A percentile compares a stretch with the other conserved stretches of the same genome.
These are phyloP conservation scores for Candida coquimbonensis DNA, from an alignment of 805 yeast genomes.

Conservation along the genomic window DNA sequence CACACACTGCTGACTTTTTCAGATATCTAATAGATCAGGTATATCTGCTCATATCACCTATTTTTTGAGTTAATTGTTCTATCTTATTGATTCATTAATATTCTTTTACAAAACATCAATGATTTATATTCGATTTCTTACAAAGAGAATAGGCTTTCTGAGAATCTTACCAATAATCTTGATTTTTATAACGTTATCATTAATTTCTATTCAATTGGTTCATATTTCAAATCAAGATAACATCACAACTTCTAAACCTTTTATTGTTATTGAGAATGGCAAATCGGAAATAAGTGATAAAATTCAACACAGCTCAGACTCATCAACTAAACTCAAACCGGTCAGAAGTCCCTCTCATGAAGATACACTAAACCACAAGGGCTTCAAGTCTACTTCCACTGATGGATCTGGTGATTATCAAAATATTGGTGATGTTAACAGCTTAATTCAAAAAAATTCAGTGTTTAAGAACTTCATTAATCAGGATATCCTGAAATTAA, in stretches of 20 bases:
- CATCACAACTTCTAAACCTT: background rate
- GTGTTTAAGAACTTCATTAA: conserved; percentile 16
- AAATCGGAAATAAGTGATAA: background rate
- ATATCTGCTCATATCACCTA: no score
- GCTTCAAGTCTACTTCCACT: no score
- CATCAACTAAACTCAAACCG: background rate
- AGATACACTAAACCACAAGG: no score
- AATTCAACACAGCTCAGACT: background rate
- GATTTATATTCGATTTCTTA: background rate
- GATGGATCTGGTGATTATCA: no score
- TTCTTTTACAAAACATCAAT: background rate
- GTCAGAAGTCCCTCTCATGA: no score
- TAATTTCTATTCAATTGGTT: background rate
- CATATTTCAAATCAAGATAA: background rate
- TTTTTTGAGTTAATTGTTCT: no score
- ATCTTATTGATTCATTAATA: no score
- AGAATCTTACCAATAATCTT: background rate
- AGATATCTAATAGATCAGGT: no score
- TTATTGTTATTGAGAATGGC: background rate
- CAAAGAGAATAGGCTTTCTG: background rate
- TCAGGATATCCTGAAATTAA: conserved; percentile 9
- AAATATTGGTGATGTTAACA: conserved; percentile 5
- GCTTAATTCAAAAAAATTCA: conserved; percentile 5
- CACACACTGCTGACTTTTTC: no score
- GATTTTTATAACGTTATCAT: background rate